phyloP scores from a whole-genome alignment of 2,329 filamentous ascomycete species.

The Beauveria australis region DNA sequence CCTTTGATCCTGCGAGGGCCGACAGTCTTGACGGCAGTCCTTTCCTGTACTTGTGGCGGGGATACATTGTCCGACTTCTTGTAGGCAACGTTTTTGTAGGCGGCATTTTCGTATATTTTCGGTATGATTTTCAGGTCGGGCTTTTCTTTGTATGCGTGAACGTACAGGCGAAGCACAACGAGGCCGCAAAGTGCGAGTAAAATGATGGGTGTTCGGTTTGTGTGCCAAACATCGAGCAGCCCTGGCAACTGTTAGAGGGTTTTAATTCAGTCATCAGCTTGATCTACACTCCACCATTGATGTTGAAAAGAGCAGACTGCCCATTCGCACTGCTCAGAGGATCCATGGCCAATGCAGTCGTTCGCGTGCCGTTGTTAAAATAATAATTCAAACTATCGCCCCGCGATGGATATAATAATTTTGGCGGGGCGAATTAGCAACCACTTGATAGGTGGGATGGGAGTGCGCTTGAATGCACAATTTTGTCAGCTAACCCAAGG shows the following conservation, averaged over 20 bases:
- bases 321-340: not conserved
- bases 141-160: slow-evolving; percentile 28
- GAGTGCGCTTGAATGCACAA: not conserved
- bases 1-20: slow-evolving; percentile 44
- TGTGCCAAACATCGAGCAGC: slow-evolving; percentile 37
- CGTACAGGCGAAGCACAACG: slow-evolving; percentile 32
- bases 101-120: slow-evolving; percentile 23
- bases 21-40: slow-evolving; percentile 24
- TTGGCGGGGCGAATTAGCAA: slow-evolving; percentile 16
- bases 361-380: slow-evolving; percentile 9
- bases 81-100: slow-evolving; percentile 18
- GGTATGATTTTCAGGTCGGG: slow-evolving; percentile 30
- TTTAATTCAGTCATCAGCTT: not conserved
- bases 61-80: slow-evolving; percentile 1
- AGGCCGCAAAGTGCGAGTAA: slow-evolving; percentile 30
- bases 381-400: slow-evolving; percentile 9
- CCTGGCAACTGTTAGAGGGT: slow-evolving; percentile 18
- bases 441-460: slow-evolving; percentile 9
- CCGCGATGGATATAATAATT: slow-evolving; percentile 17
- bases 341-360: slow-evolving; percentile 12
- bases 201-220: slow-evolving; percentile 36
- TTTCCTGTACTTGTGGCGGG: slow-evolving; percentile 12
- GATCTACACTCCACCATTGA: slow-evolving; percentile 9
- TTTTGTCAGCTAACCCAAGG: too few species aligned
- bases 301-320: slow-evolving; percentile 5